Evolutionary conservation across 2,329 filamentous ascomycete genomes (phyloP), one percentile per base, ranked within the genome.

Genomic region (Arthrinium puccinioides): DNA sequence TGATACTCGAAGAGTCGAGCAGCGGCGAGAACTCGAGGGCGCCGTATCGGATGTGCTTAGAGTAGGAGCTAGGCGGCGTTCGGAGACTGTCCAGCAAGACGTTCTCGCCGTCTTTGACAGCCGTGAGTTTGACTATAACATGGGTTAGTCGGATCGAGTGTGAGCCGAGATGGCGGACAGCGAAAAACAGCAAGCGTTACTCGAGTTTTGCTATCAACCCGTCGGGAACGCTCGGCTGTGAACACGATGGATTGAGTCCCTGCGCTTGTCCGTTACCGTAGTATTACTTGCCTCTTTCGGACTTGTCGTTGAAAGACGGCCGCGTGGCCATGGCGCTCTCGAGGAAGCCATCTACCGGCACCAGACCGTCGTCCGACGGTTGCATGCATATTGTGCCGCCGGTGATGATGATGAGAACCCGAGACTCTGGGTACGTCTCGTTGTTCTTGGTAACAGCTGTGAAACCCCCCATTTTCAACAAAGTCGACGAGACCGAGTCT

Each of bases 1-100:
- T 85, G 58, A 95, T 94, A 38, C 86, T 92, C 56, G 84, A 90
- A 44, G 87, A 94, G 63, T 96, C 89, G 4, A 96, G 77, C 25
- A 95, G 64, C 19, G 85, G 83, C 35, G 81, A 72, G 59, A 94
- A 95, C 54, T 96, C 89, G 38, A 89, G 72, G 23, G 92, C 83
- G 4, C 79, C 79, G 59, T 94, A 96, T 40, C 87, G 78, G 42
- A 95, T 80, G 52, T 87, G 84, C 19, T 85, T 79, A 23, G 82
- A 76, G 59, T 94, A 90, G 20, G 83, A 76, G 50, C 84, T 92
- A 21, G 79, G 71, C 2, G 88, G 88, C 5, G 88, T 94, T 33
- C 87, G 76, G 46, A 94, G 66, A 50, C 80, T 87, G 43, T 79
- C 74, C 30, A 89, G 74, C 4, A 55, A 50, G 37, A 70, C 50